A percentile compares a stretch with the other conserved stretches of the same genome.
These are phyloP conservation scores for Avena sativa DNA, from an alignment of 176 grass and related monocot species.

Conservation along the genomic window DNA sequence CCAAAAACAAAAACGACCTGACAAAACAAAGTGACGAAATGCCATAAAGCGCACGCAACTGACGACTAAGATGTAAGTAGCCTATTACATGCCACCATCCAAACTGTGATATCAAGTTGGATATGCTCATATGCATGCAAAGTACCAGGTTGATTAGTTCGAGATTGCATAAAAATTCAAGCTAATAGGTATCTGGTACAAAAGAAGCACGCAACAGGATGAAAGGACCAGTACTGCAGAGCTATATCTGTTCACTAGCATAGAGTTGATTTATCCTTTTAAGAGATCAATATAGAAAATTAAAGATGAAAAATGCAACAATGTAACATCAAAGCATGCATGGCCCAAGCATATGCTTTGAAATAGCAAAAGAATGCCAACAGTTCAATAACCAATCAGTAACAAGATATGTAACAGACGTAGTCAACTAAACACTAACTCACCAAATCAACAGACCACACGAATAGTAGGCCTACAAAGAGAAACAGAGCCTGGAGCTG, in stretches of 20 bases:
- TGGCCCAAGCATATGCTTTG: background rate
- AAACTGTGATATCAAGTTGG: background rate
- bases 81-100: background rate
- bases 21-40: background rate
- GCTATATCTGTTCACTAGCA: background rate
- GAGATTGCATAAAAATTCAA: constrained; percentile 6
- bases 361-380: background rate
- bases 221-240: constrained; percentile 20
- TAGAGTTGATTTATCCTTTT: background rate
- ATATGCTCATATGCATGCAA: background rate
- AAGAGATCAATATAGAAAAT: background rate
- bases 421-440: constrained; percentile 49
- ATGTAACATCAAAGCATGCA: background rate
- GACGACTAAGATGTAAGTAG: background rate
- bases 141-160: background rate
- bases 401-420: constrained; percentile 1
- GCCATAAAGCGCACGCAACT: background rate
- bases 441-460: constrained; percentile 88
- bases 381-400: background rate
- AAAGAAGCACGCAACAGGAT: background rate
- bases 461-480: constrained; percentile 67
- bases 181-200: background rate
- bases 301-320: background rate
- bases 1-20: background rate
- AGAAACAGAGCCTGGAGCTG: constrained; percentile 68